A percentile compares a stretch with the other conserved stretches of the same genome.
Conservation (phyloP, 805 yeast species). For the Myxozyma geophila region DNA sequence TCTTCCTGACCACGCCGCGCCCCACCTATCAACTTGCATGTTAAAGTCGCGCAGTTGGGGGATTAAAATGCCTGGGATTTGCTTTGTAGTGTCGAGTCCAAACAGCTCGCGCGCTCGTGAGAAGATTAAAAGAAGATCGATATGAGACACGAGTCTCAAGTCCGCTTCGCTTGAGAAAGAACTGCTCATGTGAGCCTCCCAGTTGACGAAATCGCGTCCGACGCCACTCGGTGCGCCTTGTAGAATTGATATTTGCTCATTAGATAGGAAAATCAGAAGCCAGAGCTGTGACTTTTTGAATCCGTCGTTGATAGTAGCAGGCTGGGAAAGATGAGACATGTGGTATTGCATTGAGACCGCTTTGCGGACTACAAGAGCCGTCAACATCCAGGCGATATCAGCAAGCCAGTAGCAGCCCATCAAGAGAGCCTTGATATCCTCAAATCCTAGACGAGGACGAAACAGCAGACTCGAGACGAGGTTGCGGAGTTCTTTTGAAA, state of each 20-base stretch:
- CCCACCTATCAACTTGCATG: constrained; percentile 29
- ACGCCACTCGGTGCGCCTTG: constrained; percentile 31
- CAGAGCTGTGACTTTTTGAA: constrained; percentile 22
- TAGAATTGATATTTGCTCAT: constrained; percentile 28
- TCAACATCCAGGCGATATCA: constrained; percentile 31
- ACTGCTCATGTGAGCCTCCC: constrained; percentile 27
- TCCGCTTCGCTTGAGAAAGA: constrained; percentile 23
- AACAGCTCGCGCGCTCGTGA: constrained; percentile 26
- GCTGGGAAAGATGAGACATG: constrained; percentile 25
- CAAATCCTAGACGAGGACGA: constrained; percentile 26
- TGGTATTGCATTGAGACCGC: constrained; percentile 32
- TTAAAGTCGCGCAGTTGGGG: constrained; percentile 25
- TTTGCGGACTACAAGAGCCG: constrained; percentile 21
- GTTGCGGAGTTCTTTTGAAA: constrained; percentile 22
- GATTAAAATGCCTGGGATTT: constrained; percentile 11
- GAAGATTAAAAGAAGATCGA: constrained; percentile 23
- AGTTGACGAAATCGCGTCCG: constrained; percentile 21
- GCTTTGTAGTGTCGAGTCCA: constrained; percentile 27
- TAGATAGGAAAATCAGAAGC: constrained; percentile 24
- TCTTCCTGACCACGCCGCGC: constrained; percentile 29
- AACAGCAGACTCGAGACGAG: constrained; percentile 20
- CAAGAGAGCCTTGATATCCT: constrained; percentile 27
- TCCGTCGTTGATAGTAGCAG: constrained; percentile 17
- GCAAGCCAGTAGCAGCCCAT: constrained; percentile 31
- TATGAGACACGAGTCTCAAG: constrained; percentile 23